phyloP scores from a whole-genome alignment of 2,329 filamentous ascomycete species.

The Fusarium piperis region DNA sequence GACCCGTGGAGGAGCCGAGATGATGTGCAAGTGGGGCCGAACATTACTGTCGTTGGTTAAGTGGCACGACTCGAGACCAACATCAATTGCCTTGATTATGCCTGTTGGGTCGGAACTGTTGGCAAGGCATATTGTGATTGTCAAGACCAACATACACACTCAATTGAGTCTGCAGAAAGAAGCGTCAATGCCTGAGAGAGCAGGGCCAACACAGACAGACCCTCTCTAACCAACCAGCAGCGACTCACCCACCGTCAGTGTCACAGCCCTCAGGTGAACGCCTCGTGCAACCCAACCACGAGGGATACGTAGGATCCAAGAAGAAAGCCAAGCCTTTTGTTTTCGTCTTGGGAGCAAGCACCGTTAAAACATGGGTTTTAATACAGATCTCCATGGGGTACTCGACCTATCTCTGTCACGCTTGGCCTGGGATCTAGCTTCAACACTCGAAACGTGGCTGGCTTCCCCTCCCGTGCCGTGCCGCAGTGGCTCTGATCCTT shows the following conservation, averaged over 20 bases:
- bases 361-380: not conserved
- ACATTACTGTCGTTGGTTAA: not conserved
- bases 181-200: not conserved
- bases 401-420: not conserved
- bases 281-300: not conserved
- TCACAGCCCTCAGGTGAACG: not conserved
- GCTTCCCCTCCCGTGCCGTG: conserved; percentile 14
- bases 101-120: not conserved
- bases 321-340: not conserved
- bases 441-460: not conserved
- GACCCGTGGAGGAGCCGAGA: conserved; percentile 19
- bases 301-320: not conserved
- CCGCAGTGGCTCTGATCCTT: conserved; percentile 14
- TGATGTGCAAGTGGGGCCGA: conserved; percentile 31
- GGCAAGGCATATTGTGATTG: not conserved
- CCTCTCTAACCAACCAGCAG: not conserved
- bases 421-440: not conserved
- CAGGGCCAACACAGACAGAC: not conserved
- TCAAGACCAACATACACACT: not conserved
- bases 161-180: not conserved
- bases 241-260: not conserved
- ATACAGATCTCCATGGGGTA: not conserved
- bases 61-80: not conserved
- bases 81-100: not conserved
- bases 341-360: not conserved